Evolutionary conservation across 2,329 filamentous ascomycete genomes (phyloP), one percentile per base, ranked within the genome.

Genomic region (Aquanectria penicillioides): DNA sequence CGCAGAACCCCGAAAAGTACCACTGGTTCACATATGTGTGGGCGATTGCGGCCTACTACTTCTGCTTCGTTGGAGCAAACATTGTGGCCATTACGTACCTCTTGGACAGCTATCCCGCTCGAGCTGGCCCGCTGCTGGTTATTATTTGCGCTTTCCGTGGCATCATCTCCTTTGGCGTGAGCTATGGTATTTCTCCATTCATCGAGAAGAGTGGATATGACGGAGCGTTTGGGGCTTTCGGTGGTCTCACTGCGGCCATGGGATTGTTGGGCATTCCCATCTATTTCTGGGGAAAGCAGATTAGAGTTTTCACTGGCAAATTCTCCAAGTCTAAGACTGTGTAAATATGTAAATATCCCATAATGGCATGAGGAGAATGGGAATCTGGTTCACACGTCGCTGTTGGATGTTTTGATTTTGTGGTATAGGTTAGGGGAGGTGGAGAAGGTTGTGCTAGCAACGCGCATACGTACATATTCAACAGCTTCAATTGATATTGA

Each of bases 61-160:
- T 61, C 17, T 37, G 46, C 12, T 61, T 61, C 22, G 43, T 61
- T 3, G 64, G 64, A 1, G 64, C 64, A 10, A 67, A 67, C 11
- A 67, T 67, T 9, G 64, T 67, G 1, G 55, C 64, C 6, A 67
- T 67, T 13, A 67, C 64, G 5, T 67, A 67, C 25, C 64, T 67
- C 15, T 38, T 67, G 4, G 64, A 67, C 20, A 67, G 64, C 6
- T 67, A 67, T 13, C 64, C 64, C 26, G 64, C 66, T 12, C 38
- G 64, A 8, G 64, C 64, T 7, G 64, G 64, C 0, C 64, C 64
- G 4, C 28, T 67, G 5, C 20, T 67, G 20, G 64, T 67, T 15
- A 67, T 67, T 9, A 67, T 67, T 17, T 67, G 64, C 15, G 64
- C 64, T 5, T 55, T 67, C 23, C 64, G 64, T 2, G 64, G 64